These are phyloP conservation scores for Clarireedia sp. DNA, from an alignment of 2,329 filamentous ascomycete genomes.

Conservation along the genomic window DNA sequence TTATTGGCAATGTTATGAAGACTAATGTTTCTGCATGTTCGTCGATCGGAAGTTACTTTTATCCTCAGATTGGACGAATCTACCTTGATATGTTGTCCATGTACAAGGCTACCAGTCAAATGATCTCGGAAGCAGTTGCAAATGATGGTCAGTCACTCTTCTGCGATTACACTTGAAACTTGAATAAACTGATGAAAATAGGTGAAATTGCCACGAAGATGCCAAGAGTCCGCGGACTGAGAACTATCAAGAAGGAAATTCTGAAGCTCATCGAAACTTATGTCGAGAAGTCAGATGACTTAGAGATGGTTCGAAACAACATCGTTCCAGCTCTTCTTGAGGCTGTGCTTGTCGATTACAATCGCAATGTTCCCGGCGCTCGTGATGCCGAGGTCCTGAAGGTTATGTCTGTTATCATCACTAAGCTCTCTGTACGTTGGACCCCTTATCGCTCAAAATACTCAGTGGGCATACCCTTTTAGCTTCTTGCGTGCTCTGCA, in stretches of 20 bases:
- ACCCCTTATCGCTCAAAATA: conserved; percentile 40
- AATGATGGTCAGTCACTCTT: conserved; percentile 56
- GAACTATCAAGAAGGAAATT: conserved; percentile 99
- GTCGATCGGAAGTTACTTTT: conserved; percentile 95
- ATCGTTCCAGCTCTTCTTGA: conserved; percentile 96
- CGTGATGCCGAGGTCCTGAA: conserved; percentile 94
- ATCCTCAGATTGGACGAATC: conserved; percentile 93
- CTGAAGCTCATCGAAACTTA: conserved; percentile 97
- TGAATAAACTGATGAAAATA: conserved; percentile 35
- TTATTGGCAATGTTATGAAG: conserved; percentile 99
- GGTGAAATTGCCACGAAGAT: conserved; percentile 93
- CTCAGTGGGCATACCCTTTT: conserved; percentile 33
- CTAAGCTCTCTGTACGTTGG: conserved; percentile 84
- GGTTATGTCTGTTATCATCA: conserved; percentile 95
- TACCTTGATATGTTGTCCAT: conserved; percentile 99
- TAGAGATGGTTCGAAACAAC: conserved; percentile 84
- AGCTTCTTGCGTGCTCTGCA: conserved; percentile 15
- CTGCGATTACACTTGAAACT: background rate
- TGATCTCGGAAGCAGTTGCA: conserved; percentile 89
- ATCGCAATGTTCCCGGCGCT: conserved; percentile 90
- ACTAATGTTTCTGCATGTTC: conserved; percentile 98
- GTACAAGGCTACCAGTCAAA: conserved; percentile 93
- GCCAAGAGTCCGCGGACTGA: conserved; percentile 86
- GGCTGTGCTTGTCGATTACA: conserved; percentile 91
- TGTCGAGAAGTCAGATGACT: conserved; percentile 93